phyloP scores from a whole-genome alignment of 345 rosid species.

The Crucihimalaya himalaica region DNA sequence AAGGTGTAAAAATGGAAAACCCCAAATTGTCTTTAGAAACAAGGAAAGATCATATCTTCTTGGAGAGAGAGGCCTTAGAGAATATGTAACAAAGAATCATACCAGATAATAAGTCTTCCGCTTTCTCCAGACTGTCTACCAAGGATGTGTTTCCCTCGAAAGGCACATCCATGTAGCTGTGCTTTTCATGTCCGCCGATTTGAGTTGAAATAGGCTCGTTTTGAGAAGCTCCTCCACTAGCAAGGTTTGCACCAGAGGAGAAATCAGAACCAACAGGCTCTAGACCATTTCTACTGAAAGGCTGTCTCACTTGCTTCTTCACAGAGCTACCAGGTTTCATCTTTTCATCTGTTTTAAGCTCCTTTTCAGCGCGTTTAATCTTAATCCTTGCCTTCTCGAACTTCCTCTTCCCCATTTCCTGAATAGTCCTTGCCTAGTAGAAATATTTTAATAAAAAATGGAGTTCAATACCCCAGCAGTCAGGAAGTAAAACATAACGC shows the following conservation, averaged over 20 bases:
- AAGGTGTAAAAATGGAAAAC: neutral
- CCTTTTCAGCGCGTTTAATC: slow-evolving; percentile 56
- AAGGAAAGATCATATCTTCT: neutral
- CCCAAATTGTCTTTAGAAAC: neutral
- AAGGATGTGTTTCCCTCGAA: slow-evolving; percentile 52
- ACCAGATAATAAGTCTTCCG: slow-evolving; percentile 78
- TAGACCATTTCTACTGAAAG: slow-evolving; percentile 42
- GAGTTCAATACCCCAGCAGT: neutral
- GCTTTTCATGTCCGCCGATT: slow-evolving; percentile 53
- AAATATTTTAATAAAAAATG: slow-evolving; percentile 7
- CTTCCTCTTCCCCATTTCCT: slow-evolving; percentile 72
- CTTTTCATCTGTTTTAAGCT: slow-evolving; percentile 54
- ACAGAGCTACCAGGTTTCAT: slow-evolving; percentile 43
- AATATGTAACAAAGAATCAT: slow-evolving; percentile 12
- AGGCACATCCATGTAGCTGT: slow-evolving; percentile 45
- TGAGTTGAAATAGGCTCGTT: slow-evolving; percentile 48
- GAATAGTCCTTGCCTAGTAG: slow-evolving; percentile 68
- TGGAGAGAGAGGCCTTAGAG: neutral
- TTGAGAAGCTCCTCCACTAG: slow-evolving; percentile 53
- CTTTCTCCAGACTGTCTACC: slow-evolving; percentile 59
- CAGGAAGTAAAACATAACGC: neutral
- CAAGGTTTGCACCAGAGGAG: slow-evolving; percentile 62
- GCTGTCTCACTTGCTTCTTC: slow-evolving; percentile 68
- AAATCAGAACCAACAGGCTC: slow-evolving; percentile 68
- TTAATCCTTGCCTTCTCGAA: slow-evolving; percentile 62